A percentile compares a stretch with the other conserved stretches of the same genome.
Conservation (phyloP, 2,329 filamentous ascomycete species). For the Gaeumannomyces tritici region DNA sequence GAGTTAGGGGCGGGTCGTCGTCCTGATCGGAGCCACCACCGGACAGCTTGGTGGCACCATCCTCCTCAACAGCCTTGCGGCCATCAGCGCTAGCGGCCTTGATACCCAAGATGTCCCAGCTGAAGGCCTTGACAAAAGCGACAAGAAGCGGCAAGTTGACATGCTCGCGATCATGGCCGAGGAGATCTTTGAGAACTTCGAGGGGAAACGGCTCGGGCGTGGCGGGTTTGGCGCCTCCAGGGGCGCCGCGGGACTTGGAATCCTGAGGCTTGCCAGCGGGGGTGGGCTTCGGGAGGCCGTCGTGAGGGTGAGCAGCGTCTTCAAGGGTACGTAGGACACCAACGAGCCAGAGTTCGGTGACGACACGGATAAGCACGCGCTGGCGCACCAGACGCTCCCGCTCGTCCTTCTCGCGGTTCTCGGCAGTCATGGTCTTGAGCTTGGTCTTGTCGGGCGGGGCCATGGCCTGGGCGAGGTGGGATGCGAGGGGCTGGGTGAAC, state of each 20-base stretch:
- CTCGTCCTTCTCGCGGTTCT: slow-evolving; percentile 88
- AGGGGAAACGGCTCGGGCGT: slow-evolving; percentile 87
- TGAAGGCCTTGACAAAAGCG: slow-evolving; percentile 90
- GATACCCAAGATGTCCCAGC: slow-evolving; percentile 87
- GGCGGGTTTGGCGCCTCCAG: slow-evolving; percentile 45
- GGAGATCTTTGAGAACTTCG: slow-evolving; percentile 93
- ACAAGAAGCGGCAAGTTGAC: slow-evolving; percentile 84
- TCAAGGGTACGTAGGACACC: slow-evolving; percentile 75
- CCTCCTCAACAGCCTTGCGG: slow-evolving; percentile 76
- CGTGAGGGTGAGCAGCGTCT: slow-evolving; percentile 52
- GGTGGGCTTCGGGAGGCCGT: slow-evolving; percentile 46
- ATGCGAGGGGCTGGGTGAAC: slow-evolving; percentile 85
- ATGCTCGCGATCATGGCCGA: slow-evolving; percentile 90
- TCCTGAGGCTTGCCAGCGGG: slow-evolving; percentile 53
- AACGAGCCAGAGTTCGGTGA: slow-evolving; percentile 93
- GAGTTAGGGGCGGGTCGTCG: slow-evolving; percentile 64
- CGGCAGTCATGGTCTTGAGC: slow-evolving; percentile 67
- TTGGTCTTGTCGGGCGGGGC: slow-evolving; percentile 79
- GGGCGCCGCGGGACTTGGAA: slow-evolving; percentile 42
- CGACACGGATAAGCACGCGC: slow-evolving; percentile 74
- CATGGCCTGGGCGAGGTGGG: slow-evolving; percentile 84
- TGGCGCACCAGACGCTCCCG: slow-evolving; percentile 86
- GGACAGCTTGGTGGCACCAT: slow-evolving; percentile 52
- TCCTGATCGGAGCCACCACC: slow-evolving; percentile 30
- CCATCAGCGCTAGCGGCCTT: slow-evolving; percentile 62